Conservation (phyloP, 225 moss, liverwort and hornwort genomes). For the Polytrichum commune region DNA sequence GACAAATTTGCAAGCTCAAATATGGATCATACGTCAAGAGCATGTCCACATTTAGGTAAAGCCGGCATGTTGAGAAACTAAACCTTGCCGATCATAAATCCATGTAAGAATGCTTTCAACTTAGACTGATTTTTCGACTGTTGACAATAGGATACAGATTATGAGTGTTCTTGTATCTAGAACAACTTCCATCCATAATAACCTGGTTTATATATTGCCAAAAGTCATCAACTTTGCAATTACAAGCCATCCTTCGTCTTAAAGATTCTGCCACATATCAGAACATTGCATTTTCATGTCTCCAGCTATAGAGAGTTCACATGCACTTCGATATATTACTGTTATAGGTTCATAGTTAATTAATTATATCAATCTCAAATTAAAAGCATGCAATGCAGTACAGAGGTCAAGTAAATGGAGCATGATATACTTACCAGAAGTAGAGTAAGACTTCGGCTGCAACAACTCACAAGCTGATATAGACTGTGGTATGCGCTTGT, state of each 20-base stretch:
- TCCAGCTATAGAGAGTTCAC: neutral
- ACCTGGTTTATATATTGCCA: neutral
- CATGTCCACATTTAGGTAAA: too few species aligned
- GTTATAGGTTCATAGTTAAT: too few species aligned
- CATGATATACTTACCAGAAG: conserved; percentile 31
- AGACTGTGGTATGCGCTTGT: conserved; percentile 41
- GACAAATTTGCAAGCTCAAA: too few species aligned
- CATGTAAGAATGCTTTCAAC: too few species aligned
- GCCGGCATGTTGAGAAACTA: neutral
- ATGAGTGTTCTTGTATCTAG: too few species aligned
- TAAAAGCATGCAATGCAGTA: too few species aligned
- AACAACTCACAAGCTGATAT: conserved; percentile 44
- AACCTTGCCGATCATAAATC: too few species aligned
- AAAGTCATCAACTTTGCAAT: neutral
- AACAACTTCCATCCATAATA: neutral
- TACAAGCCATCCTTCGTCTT: neutral
- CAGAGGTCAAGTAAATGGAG: too few species aligned
- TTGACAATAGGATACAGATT: neutral
- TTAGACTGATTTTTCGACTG: too few species aligned
- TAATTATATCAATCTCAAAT: too few species aligned
- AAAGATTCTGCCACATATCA: too few species aligned
- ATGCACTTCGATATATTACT: neutral
- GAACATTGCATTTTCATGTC: neutral
- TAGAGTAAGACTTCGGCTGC: conserved; percentile 52
- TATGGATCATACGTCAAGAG: too few species aligned